A percentile compares a stretch with the other conserved stretches of the same genome.
Evolutionary conservation across 805 yeast genomes (phyloP).

Genomic region (Kodamaea nitidulidarum): DNA sequence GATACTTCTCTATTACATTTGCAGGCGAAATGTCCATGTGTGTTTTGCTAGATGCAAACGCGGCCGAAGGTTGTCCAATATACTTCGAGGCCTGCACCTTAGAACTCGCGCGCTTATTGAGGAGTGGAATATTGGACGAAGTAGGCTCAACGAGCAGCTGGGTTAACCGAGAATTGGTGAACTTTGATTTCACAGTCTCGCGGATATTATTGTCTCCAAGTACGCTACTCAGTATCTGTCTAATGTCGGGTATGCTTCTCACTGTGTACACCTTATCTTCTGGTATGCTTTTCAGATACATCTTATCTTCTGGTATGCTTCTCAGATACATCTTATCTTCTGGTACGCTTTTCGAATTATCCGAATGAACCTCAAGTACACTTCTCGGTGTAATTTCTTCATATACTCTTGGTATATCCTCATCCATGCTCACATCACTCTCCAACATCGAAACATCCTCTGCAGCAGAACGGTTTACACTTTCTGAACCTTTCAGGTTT

Average conservation of each 20-base stretch:
- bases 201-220: too few relatives aligned
- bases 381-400: too few relatives aligned
- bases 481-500: constrained; percentile 2
- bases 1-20: constrained; percentile 7
- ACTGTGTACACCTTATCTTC: too few relatives aligned
- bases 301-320: too few relatives aligned
- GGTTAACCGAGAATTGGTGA: background rate
- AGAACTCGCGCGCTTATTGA: constrained; percentile 34
- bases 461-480: background rate
- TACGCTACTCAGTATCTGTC: too few relatives aligned
- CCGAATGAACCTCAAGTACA: too few relatives aligned
- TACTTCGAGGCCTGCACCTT: constrained; percentile 12
- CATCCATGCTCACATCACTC: constrained; percentile 32
- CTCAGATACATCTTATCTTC: too few relatives aligned
- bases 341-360: too few relatives aligned
- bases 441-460: constrained; percentile 15
- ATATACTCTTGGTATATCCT: constrained; percentile 5
- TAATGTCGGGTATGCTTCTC: too few relatives aligned
- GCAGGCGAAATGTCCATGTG: constrained; percentile 4
- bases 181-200: too few relatives aligned
- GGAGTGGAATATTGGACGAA: constrained; percentile 22
- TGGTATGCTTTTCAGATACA: background rate
- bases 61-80: constrained; percentile 5
- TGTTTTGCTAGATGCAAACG: background rate
- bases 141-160: constrained; percentile 6